Evolutionary conservation across 495 filamentous ascomycete genomes (phyloP), one percentile per base, ranked within the genome.

Genomic region (Talaromyces wortmannii): DNA sequence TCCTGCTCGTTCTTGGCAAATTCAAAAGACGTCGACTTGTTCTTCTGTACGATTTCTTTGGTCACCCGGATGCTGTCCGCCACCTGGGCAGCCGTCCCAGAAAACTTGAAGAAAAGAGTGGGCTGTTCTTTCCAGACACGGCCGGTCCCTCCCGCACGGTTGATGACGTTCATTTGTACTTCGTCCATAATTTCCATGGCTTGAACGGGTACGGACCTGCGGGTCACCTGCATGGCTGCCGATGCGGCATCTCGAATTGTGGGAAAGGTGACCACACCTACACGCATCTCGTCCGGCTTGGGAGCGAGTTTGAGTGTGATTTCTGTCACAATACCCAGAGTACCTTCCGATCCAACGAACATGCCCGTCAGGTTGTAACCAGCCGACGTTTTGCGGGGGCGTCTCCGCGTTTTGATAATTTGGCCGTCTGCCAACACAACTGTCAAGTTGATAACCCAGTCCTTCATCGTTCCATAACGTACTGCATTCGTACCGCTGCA

Each of bases 81-180:
- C 16, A 96, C 90, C 6, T 81, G 81, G 4, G 71, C 72, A 0
- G 75, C 77, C 0, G 90, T 94, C 32, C 92, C 91, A 13, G 83
- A 80, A 69, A 96, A 97, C 65, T 97, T 97, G 80, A 97, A 94
- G 73, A 97, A 96, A 4, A 97, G 72, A 4, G 92, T 96, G 5
- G 92, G 92, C 15, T 82, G 82, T 57, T 87, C 85, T 56, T 79
- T 82, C 89, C 92, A 96, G 7, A 63, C 66, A 50, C 85, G 83
- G 6, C 77, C 74, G 0, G 91, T 96, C 50, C 76, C 80, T 55
- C 90, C 89, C 5, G 85, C 83, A 45, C 77, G 65, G 70, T 97
- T 97, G 71, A 97, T 91, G 58, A 90, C 90, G 56, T 80, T 79
- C 92, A 97, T 97, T 71, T 95, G 90, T 31, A 91, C 87, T 62